phyloP scores from a whole-genome alignment of 768 basidiomycete species.

The Suillus cothurnatus region DNA sequence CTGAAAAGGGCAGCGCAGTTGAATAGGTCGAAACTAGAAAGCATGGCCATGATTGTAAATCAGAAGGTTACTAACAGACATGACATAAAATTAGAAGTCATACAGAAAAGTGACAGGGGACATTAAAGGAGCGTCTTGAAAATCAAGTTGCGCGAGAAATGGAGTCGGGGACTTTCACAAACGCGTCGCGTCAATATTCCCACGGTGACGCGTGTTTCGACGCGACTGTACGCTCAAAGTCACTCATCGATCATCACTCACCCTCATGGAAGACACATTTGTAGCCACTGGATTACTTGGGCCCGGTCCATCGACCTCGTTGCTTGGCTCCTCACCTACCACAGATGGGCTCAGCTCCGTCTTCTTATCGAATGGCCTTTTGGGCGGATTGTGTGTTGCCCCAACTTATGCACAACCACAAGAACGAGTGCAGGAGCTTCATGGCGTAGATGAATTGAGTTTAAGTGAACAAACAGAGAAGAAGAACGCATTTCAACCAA shows the following conservation, averaged over 20 bases:
- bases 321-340: background rate
- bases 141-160: too few relatives aligned
- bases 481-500: conserved; percentile 9
- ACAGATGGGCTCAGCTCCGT: background rate
- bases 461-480: background rate
- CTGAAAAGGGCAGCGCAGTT: too few relatives aligned
- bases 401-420: conserved; percentile 7
- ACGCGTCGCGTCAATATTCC: conserved; percentile 20
- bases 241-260: background rate
- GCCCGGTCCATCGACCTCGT: background rate
- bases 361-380: conserved; percentile 37
- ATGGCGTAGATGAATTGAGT: background rate
- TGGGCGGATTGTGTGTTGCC: conserved; percentile 16
- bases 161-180: too few relatives aligned
- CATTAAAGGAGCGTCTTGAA: too few relatives aligned
- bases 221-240: conserved; percentile 11
- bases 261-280: conserved; percentile 18
- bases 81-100: too few relatives aligned
- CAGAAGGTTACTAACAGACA: too few relatives aligned
- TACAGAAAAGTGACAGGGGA: too few relatives aligned
- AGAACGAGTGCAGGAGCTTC: background rate
- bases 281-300: conserved; percentile 28
- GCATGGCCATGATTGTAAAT: too few relatives aligned
- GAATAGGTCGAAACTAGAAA: too few relatives aligned
- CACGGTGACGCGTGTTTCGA: conserved; percentile 19